Evolutionary conservation across 805 yeast genomes (phyloP).

Genomic region (Wickerhamiella sorbophila): DNA sequence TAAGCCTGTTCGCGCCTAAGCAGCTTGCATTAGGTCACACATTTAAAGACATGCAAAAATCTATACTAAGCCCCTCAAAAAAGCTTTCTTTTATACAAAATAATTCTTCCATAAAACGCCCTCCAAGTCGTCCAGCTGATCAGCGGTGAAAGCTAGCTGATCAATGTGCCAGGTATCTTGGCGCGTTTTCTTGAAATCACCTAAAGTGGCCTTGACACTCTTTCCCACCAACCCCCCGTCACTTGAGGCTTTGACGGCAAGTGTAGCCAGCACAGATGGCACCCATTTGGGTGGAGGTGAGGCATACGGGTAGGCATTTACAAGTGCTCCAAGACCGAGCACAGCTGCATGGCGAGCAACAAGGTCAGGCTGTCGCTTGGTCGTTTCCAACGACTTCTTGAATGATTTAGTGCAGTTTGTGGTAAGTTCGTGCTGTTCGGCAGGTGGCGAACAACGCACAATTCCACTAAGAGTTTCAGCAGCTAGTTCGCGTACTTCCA

Average conservation of each 20-base stretch:
- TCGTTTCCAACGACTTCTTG: conserved; percentile 26
- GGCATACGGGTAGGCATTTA: conserved; percentile 76
- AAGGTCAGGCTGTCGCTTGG: conserved; percentile 8
- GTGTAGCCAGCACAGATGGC: conserved; percentile 50
- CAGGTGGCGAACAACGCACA: conserved; percentile 45
- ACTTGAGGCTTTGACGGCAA: conserved; percentile 59
- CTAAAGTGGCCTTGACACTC: conserved; percentile 65
- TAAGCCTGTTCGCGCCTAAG: background rate
- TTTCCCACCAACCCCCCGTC: conserved; percentile 69
- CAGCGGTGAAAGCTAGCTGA: conserved; percentile 52
- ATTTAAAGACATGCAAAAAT: no score
- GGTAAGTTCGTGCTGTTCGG: conserved; percentile 30
- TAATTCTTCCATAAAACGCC: conserved; percentile 91
- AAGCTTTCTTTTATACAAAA: conserved; percentile 39
- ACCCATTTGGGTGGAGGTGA: conserved; percentile 91
- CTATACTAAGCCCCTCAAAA: background rate
- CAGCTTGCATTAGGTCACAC: no score
- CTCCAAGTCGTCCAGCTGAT: conserved; percentile 78
- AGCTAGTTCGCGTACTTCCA: conserved; percentile 64
- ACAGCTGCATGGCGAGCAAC: conserved; percentile 67
- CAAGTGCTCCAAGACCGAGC: conserved; percentile 74
- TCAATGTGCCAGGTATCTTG: conserved; percentile 97
- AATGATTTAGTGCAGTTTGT: conserved; percentile 32
- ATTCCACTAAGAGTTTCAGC: conserved; percentile 66
- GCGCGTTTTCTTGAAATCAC: conserved; percentile 78